A percentile compares a stretch with the other conserved stretches of the same genome.
phyloP scores from a whole-genome alignment of 208 protist species.

The Acanthamoeba castellanii region DNA sequence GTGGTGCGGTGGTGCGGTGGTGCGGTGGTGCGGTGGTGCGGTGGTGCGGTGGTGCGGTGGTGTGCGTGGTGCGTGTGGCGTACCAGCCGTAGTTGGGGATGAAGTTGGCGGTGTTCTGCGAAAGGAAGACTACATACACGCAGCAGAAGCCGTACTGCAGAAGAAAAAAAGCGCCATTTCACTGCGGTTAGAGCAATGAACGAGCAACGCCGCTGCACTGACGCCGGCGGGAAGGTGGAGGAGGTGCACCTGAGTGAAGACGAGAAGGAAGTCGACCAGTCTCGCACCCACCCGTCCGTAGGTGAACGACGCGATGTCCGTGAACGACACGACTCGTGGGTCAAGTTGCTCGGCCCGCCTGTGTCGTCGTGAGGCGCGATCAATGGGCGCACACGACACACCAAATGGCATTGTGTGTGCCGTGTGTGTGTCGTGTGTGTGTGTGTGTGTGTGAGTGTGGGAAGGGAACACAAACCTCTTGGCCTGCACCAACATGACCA shows the following conservation, averaged over 20 bases:
- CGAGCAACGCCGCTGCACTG: too few species aligned
- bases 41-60: neutral
- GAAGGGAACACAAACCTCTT: neutral
- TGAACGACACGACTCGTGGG: slow-evolving; percentile 56
- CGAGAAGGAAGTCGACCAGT: slow-evolving; percentile 66
- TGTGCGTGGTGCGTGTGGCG: neutral
- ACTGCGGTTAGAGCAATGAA: too few species aligned
- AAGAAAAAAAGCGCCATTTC: neutral
- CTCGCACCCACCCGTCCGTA: slow-evolving; percentile 29
- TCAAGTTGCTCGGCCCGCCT: neutral
- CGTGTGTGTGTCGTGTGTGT: neutral
- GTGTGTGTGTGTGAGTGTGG: neutral
- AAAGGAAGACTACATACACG: slow-evolving; percentile 76
- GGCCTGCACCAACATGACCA: slow-evolving; percentile 64
- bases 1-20: neutral
- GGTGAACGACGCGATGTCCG: slow-evolving; percentile 53
- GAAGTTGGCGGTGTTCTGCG: slow-evolving; percentile 71
- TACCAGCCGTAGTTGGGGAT: slow-evolving; percentile 66
- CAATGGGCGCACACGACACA: neutral
- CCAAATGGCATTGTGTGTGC: neutral
- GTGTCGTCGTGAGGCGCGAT: too few species aligned
- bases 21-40: too few species aligned
- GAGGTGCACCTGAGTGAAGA: slow-evolving; percentile 64
- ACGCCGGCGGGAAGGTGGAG: too few species aligned
- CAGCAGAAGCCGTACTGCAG: slow-evolving; percentile 73